These are phyloP conservation scores for Metschnikowia colocasiae DNA, from an alignment of 805 yeast species.

Conservation along the genomic window DNA sequence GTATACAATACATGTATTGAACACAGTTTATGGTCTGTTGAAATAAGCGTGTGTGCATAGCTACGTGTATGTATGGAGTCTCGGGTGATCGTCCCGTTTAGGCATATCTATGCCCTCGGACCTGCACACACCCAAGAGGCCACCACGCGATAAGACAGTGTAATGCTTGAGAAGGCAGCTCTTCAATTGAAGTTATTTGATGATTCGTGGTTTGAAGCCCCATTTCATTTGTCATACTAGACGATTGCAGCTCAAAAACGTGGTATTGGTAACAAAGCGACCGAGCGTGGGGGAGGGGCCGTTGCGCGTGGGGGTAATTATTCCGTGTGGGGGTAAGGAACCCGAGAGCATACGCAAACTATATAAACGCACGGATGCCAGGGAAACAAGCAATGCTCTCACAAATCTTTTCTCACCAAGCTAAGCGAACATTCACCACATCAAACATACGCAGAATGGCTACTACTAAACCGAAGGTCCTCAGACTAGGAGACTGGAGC, in stretches of 20 bases:
- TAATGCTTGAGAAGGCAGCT: too few species aligned
- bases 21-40: too few species aligned
- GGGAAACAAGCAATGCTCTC: background rate
- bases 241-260: too few species aligned
- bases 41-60: too few species aligned
- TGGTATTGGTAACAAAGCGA: background rate
- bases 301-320: slow-evolving; percentile 6
- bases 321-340: slow-evolving; percentile 4
- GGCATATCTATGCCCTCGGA: background rate
- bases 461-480: slow-evolving; percentile 16
- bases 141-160: background rate
- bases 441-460: slow-evolving; percentile 8
- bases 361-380: slow-evolving; percentile 3
- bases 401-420: background rate
- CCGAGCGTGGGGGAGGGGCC: slow-evolving; percentile 6
- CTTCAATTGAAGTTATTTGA: background rate
- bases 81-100: background rate
- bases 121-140: background rate
- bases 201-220: too few species aligned
- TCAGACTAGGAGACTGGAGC: slow-evolving; percentile 18
- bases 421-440: background rate
- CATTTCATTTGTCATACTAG: too few species aligned
- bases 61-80: background rate
- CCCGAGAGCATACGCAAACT: background rate
- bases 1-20: too few species aligned